Percentiles rank a stretch among this genome's conserved stretches.
These are phyloP conservation scores for Saturnispora bothae DNA, from an alignment of 805 yeast genomes.

Conservation along the genomic window DNA sequence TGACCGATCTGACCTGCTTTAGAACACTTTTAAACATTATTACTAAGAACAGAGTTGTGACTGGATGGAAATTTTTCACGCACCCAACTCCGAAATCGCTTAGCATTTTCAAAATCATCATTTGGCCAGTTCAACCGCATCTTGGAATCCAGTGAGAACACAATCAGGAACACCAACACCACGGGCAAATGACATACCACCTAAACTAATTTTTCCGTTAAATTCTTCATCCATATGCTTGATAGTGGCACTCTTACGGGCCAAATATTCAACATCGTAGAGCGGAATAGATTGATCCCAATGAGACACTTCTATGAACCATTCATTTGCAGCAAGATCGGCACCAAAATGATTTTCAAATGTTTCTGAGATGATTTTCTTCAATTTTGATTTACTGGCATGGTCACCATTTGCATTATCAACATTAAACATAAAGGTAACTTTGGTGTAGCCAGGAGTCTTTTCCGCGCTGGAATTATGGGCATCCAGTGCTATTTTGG, in stretches of 20 bases:
- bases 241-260: not conserved
- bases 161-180: slow-evolving; percentile 91
- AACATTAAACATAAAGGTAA: slow-evolving; percentile 80
- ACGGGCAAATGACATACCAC: slow-evolving; percentile 72
- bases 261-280: slow-evolving; percentile 6
- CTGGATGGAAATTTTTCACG: not conserved
- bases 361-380: slow-evolving; percentile 17
- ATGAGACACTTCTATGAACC: slow-evolving; percentile 4
- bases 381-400: slow-evolving; percentile 17
- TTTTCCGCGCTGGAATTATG: slow-evolving; percentile 13
- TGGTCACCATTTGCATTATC: slow-evolving; percentile 13
- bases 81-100: not conserved
- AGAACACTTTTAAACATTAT: not conserved
- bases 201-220: slow-evolving; percentile 38
- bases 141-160: slow-evolving; percentile 50
- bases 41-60: not conserved
- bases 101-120: not conserved
- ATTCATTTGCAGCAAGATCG: slow-evolving; percentile 12
- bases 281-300: slow-evolving; percentile 2
- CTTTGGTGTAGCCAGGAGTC: slow-evolving; percentile 42
- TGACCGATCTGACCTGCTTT: slow-evolving; percentile 2
- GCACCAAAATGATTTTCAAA: slow-evolving; percentile 15
- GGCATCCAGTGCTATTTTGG: slow-evolving; percentile 13
- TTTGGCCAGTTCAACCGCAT: slow-evolving; percentile 30
- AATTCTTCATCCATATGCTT: slow-evolving; percentile 1